Percentiles rank a stretch among this genome's conserved stretches.
Conservation (phyloP, 2,329 filamentous ascomycete species). For the Emydomyces testavorans region DNA sequence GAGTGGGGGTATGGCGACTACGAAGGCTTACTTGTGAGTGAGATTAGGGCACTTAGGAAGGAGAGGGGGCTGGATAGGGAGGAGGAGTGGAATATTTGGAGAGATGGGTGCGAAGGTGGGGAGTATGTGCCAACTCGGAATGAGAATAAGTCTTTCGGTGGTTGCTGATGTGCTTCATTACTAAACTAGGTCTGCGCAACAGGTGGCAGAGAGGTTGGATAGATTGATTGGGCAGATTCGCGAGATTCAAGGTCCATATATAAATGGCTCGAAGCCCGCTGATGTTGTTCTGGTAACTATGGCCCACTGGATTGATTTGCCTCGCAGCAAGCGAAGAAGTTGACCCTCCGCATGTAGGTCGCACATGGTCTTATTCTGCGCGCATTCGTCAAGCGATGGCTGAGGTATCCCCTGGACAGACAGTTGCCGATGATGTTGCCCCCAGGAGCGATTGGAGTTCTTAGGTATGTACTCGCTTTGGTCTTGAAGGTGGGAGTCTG, state of each 20-base stretch:
- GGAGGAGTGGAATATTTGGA: constrained; percentile 37
- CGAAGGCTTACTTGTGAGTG: constrained; percentile 44
- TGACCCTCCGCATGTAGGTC: too few species aligned
- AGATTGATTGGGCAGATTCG: constrained; percentile 34
- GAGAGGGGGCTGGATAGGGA: constrained; percentile 35
- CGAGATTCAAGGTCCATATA: constrained; percentile 30
- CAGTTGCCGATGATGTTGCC: constrained; percentile 34
- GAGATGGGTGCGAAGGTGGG: constrained; percentile 47
- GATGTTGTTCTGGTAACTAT: constrained; percentile 19
- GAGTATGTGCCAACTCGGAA: too few species aligned
- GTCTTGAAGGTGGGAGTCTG: too few species aligned
- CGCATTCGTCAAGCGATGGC: constrained; percentile 39
- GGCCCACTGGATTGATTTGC: too few species aligned
- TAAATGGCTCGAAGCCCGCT: constrained; percentile 30
- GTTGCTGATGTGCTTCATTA: background rate
- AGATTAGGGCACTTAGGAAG: constrained; percentile 41
- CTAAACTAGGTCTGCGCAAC: constrained; percentile 22
- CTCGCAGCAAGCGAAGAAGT: too few species aligned
- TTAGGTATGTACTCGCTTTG: constrained; percentile 1
- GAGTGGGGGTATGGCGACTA: constrained; percentile 56
- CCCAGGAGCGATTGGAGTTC: constrained; percentile 8
- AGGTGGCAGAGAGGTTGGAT: constrained; percentile 36
- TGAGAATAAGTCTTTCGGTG: constrained; percentile 10
- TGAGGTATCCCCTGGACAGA: constrained; percentile 34
- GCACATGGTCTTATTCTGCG: constrained; percentile 39